A percentile compares a stretch with the other conserved stretches of the same genome.
Conservation (phyloP, 306 rosid genomes). For the Nissolia schottii region DNA sequence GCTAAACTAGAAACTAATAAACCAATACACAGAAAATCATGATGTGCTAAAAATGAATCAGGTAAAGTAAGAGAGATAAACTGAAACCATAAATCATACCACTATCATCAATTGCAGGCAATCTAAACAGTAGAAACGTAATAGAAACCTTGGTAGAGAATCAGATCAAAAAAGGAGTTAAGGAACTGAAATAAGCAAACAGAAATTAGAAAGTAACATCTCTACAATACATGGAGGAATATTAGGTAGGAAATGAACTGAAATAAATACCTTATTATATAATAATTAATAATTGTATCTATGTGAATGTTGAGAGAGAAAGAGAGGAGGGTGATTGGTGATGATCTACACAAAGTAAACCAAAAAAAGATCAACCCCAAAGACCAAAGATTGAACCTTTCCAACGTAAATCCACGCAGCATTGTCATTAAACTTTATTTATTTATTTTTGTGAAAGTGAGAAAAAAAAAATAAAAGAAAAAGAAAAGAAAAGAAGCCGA, state of each 20-base stretch:
- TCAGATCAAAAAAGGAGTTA: background rate
- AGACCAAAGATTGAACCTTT: conserved; percentile 57
- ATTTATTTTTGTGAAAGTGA: background rate
- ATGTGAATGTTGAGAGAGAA: conserved; percentile 16
- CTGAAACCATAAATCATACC: conserved; percentile 8
- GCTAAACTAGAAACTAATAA: conserved; percentile 13
- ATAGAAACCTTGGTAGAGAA: background rate
- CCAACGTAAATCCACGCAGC: conserved; percentile 50
- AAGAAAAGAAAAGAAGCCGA: conserved; percentile 38
- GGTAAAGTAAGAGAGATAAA: background rate
- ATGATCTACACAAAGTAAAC: conserved; percentile 22
- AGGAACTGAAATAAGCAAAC: conserved; percentile 13
- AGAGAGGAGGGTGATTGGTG: conserved; percentile 22
- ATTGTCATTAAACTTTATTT: conserved; percentile 19
- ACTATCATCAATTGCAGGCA: background rate
- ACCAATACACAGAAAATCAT: background rate
- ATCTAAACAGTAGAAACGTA: conserved; percentile 14
- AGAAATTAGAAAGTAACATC: background rate
- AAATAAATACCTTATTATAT: conserved; percentile 31
- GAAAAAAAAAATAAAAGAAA: background rate
- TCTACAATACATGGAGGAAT: background rate
- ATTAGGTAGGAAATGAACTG: conserved; percentile 16
- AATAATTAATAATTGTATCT: background rate
- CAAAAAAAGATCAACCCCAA: conserved; percentile 30
- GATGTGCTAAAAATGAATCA: background rate